Evolutionary conservation across 306 rosid genomes (phyloP), one percentile per base, ranked within the genome.

Genomic region (Lithocarpus polystachyus): DNA sequence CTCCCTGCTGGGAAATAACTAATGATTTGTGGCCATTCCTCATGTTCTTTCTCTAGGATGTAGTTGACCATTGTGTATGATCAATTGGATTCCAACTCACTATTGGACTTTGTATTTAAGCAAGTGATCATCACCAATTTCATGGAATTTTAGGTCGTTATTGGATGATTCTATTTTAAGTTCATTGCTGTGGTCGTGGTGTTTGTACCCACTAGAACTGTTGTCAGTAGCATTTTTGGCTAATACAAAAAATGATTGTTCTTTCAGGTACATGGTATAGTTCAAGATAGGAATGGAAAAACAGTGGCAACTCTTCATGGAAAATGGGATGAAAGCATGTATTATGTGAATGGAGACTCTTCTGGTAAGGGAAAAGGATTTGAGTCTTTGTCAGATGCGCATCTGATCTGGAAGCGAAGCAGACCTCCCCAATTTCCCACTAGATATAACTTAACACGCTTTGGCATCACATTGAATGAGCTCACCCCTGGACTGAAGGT

Each of bases 251-350:
- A 70, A 72, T 72, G 56, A 64, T 56, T 84, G 68, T 31, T 40
- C 22, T 71, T 77, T 57, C 82, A 94, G 98, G 98, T 93, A 64
- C 98, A 96, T 67, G 99, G 99, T 73, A 56, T 87, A 40, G 87
- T 93, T 82, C 98, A 89, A 91, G 98, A 96, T 83, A 87, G 76
- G 85, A 86, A 79, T 43, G 99, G 99, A 54, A 93, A 87, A 84
- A 91, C 96, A 6, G 90, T 84, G 72, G 96, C 99, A 17, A 96
- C 99, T 33, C 76, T 96, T 78, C 89, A 90, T 81, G 99, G 99
- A 68, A 96, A 96, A 85, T 96, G 99, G 99, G 99, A 96, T 84
- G 99, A 93, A 83, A 93, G 98, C 88, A 89, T 96, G 92, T 90
- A 91, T 83, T 96, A 84, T 80, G 87, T 90, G 74, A 82, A 75